These are phyloP conservation scores for Pseudonitzschia pungens DNA, from an alignment of 108 stramenopile genomes.

Conservation along the genomic window DNA sequence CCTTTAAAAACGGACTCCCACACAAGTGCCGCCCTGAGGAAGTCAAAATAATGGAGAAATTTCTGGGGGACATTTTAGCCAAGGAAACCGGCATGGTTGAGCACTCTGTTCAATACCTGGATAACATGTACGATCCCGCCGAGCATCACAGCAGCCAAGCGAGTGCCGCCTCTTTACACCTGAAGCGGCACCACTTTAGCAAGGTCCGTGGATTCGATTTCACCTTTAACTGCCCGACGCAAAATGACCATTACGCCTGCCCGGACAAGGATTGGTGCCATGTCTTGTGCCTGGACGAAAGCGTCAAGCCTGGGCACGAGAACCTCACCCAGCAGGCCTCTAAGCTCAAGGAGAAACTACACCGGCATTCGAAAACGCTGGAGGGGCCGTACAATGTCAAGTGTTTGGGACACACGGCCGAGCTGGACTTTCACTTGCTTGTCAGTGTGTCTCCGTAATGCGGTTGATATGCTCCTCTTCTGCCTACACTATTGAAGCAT, in stretches of 20 bases:
- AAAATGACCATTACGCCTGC: not conserved
- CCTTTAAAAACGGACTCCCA: slow-evolving; percentile 14
- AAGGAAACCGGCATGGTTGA: slow-evolving; percentile 20
- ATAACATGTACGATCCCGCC: slow-evolving; percentile 13
- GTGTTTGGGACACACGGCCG: slow-evolving; percentile 10
- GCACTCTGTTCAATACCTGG: slow-evolving; percentile 16
- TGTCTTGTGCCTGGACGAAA: slow-evolving; percentile 10
- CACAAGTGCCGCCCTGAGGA: slow-evolving; percentile 6
- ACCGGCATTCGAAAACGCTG: slow-evolving; percentile 1
- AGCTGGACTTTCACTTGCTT: slow-evolving; percentile 13
- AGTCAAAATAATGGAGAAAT: slow-evolving; percentile 2
- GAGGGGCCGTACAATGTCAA: slow-evolving; percentile 15
- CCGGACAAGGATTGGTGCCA: slow-evolving; percentile 16
- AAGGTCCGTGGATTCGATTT: slow-evolving; percentile 22
- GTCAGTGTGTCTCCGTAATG: slow-evolving; percentile 14
- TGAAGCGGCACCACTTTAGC: slow-evolving; percentile 15
- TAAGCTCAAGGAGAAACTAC: slow-evolving; percentile 6
- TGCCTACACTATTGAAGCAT: too few relatives aligned
- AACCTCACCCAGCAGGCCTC: slow-evolving; percentile 1
- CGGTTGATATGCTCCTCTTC: too few relatives aligned
- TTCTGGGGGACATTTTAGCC: slow-evolving; percentile 3
- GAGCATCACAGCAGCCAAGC: not conserved
- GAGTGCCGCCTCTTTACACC: not conserved
- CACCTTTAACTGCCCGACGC: slow-evolving; percentile 7
- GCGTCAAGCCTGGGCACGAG: slow-evolving; percentile 16